Evolutionary conservation across 148 eudicot species (phyloP).

Genomic region (Pharnaceum exiguum): DNA sequence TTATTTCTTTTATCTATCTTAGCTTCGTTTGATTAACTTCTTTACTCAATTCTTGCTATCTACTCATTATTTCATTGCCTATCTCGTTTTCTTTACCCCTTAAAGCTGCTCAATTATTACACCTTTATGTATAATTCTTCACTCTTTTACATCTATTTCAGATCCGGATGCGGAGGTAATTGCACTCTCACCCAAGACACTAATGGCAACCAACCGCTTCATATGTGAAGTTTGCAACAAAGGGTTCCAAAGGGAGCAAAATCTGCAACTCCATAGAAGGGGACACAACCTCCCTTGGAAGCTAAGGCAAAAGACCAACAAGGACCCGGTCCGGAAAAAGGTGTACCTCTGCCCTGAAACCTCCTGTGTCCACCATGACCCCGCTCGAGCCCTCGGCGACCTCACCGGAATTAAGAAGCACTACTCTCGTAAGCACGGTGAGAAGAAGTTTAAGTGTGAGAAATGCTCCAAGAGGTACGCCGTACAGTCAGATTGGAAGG

Average conservation of each 20-base stretch:
- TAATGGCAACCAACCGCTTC: conserved; percentile 48
- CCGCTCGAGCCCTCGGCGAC: conserved; percentile 43
- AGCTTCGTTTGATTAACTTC: too few relatives aligned
- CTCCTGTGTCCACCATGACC: conserved; percentile 42
- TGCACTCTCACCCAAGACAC: conserved; percentile 40
- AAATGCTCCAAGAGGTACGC: conserved; percentile 44
- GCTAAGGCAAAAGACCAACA: conserved; percentile 33
- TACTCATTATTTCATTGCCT: too few relatives aligned
- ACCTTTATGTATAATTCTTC: not conserved
- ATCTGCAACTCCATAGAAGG: conserved; percentile 45
- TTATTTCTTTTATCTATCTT: too few relatives aligned
- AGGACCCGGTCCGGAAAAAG: conserved; percentile 34
- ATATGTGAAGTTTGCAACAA: conserved; percentile 48
- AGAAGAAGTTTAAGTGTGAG: conserved; percentile 45
- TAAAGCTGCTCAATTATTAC: too few relatives aligned
- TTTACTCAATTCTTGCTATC: too few relatives aligned
- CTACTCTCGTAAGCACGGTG: conserved; percentile 44
- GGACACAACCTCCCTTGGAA: conserved; percentile 58
- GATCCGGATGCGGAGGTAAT: conserved; percentile 55
- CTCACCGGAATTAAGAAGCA: conserved; percentile 51
- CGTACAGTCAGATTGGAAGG: conserved; percentile 51
- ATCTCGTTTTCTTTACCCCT: too few relatives aligned
- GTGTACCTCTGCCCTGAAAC: conserved; percentile 50
- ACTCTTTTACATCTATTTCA: not conserved
- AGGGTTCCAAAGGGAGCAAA: conserved; percentile 50